Percentiles rank a stretch among this genome's conserved stretches.
Conservation (phyloP, 352 stramenopile genomes). For the Globisporangium apiculatum region DNA sequence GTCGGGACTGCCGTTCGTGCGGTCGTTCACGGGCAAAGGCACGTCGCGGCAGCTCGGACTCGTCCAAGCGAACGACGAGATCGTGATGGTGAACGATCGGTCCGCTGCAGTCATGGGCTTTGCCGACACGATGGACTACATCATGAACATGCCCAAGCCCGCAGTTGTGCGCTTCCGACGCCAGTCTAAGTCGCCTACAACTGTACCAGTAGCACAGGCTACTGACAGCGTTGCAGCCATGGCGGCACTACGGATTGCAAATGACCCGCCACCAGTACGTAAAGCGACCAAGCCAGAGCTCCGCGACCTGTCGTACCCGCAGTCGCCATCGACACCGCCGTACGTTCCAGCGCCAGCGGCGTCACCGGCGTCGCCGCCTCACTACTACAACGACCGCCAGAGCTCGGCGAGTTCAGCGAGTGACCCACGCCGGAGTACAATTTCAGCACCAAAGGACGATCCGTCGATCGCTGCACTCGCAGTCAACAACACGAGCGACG, state of each 20-base stretch:
- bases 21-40: slow-evolving; percentile 75
- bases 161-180: slow-evolving; percentile 69
- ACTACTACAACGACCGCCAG: slow-evolving; percentile 2
- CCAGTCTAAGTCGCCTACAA: background rate
- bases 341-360: background rate
- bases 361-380: background rate
- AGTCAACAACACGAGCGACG: slow-evolving; percentile 26
- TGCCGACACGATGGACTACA: slow-evolving; percentile 74
- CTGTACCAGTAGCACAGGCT: background rate
- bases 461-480: slow-evolving; percentile 2
- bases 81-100: slow-evolving; percentile 73
- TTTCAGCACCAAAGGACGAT: slow-evolving; percentile 3
- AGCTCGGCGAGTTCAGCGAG: background rate
- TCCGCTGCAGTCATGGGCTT: slow-evolving; percentile 49
- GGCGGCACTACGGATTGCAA: slow-evolving; percentile 6
- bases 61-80: slow-evolving; percentile 73
- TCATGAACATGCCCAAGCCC: slow-evolving; percentile 82
- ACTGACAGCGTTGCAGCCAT: background rate
- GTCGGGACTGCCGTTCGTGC: slow-evolving; percentile 56
- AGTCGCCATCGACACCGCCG: background rate
- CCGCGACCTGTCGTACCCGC: slow-evolving; percentile 3
- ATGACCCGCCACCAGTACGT: slow-evolving; percentile 9
- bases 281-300: slow-evolving; percentile 10
- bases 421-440: background rate
- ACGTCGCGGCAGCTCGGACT: slow-evolving; percentile 61